Percentiles rank a stretch among this genome's conserved stretches.
Conservation (phyloP, 441 rosid genomes). For the Adansonia rubrostipa region DNA sequence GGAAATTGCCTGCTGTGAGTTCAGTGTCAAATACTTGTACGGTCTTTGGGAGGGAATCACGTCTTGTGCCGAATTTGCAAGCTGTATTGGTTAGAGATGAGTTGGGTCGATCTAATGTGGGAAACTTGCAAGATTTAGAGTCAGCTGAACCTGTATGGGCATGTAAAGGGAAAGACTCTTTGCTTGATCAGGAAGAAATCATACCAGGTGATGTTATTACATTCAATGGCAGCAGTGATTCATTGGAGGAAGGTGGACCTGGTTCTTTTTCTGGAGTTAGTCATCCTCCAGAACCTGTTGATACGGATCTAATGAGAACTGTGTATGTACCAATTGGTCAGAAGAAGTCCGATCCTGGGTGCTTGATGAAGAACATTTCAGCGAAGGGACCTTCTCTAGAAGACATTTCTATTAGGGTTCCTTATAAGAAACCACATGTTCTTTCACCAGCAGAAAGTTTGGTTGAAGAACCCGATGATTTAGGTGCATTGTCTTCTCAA, state of each 20-base stretch:
- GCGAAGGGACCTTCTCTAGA: conserved; percentile 76
- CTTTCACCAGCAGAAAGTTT: conserved; percentile 70
- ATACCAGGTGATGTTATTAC: conserved; percentile 43
- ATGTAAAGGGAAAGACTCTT: conserved; percentile 65
- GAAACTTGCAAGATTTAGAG: conserved; percentile 46
- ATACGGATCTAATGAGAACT: conserved; percentile 72
- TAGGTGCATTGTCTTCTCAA: conserved; percentile 48
- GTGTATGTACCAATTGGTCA: conserved; percentile 70
- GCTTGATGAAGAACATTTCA: conserved; percentile 67
- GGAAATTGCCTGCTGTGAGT: conserved; percentile 48
- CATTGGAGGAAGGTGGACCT: conserved; percentile 70
- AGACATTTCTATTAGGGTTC: conserved; percentile 68
- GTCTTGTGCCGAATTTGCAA: conserved; percentile 46
- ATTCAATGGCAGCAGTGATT: conserved; percentile 56
- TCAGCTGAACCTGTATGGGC: conserved; percentile 48
- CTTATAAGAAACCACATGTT: conserved; percentile 57
- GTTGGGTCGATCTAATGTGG: conserved; percentile 39
- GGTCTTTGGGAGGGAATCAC: conserved; percentile 48
- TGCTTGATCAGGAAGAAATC: conserved; percentile 51
- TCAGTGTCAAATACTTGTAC: conserved; percentile 45
- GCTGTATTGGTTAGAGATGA: conserved; percentile 56
- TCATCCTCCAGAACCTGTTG: conserved; percentile 91
- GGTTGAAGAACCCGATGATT: conserved; percentile 64
- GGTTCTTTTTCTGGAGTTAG: conserved; percentile 82
- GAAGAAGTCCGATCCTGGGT: conserved; percentile 61